These are phyloP conservation scores for Quercus variabilis DNA, from an alignment of 306 rosid species.

Conservation along the genomic window DNA sequence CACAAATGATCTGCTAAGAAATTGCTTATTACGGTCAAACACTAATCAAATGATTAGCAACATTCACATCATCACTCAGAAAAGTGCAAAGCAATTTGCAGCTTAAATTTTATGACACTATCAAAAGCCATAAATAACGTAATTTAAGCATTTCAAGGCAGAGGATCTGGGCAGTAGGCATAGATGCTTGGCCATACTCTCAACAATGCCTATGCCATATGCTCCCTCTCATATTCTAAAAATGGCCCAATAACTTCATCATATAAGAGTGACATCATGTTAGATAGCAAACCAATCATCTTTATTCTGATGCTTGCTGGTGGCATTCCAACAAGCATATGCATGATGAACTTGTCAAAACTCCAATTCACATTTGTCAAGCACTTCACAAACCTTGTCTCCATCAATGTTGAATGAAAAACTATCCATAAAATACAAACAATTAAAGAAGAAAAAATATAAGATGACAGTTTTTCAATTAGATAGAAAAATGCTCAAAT, in stretches of 20 bases:
- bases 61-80: not conserved
- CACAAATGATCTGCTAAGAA: not conserved
- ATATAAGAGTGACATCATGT: not conserved
- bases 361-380: not conserved
- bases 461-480: not conserved
- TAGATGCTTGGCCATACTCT: not conserved
- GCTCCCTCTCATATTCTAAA: not conserved
- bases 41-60: not conserved
- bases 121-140: slow-evolving; percentile 1
- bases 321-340: not conserved
- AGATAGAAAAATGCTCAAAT: not conserved
- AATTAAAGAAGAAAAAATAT: not conserved
- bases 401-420: not conserved
- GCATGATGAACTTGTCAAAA: not conserved
- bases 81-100: not conserved
- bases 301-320: not conserved
- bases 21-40: not conserved
- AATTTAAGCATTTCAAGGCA: not conserved
- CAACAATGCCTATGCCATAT: not conserved
- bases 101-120: not conserved
- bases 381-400: not conserved
- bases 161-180: too few species aligned
- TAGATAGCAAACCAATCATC: not conserved
- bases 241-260: not conserved
- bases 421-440: slow-evolving; percentile 1